Evolutionary conservation across 2,329 filamentous ascomycete genomes (phyloP), one percentile per base, ranked within the genome.

Genomic region (Coniochaeta ligniaria): DNA sequence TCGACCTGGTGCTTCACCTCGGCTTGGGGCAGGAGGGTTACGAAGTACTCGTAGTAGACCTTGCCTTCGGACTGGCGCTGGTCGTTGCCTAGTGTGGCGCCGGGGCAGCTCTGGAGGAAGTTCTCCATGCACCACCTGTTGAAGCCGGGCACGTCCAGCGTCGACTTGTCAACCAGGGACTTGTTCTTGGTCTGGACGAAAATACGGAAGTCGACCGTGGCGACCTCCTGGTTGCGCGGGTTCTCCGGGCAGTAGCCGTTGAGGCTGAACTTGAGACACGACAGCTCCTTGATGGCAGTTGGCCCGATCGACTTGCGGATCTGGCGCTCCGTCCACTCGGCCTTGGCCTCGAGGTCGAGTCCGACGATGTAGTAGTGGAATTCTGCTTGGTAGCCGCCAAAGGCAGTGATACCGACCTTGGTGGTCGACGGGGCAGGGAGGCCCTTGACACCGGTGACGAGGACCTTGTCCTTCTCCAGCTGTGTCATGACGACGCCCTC

Each of bases 401-500:
- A 63, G 3, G 63, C 65, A 2, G 66, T 68, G 45, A 70, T 63
- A 41, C 67, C 65, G 56, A 69, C 68, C 59, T 72, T 72, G 6
- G 70, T 74, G 8, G 71, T 74, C 3, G 68, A 63, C 8, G 72
- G 71, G 14, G 71, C 67, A 7, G 69, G 70, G 20, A 66, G 60
- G 11, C 71, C 72, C 63, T 71, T 72, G 61, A 75, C 69, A 5
- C 72, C 71, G 2, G 66, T 67, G 12, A 75, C 67, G n/a, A 64
- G 65, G 14, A 74, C 72, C 17, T 67, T 66, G 61, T 69, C 68
- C 62, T 66, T 65, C 63, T 65, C 71, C 28, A 69, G 58, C 65
- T 83, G 78, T 63, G 82, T 79, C 66, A 85, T 82, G 60, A 56
- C 62, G 33, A 67, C 66, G 59, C 60, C 69, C 31, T 68, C 67